Evolutionary conservation across 2,329 filamentous ascomycete genomes (phyloP).

Genomic region (Sporothrix mexicana): DNA sequence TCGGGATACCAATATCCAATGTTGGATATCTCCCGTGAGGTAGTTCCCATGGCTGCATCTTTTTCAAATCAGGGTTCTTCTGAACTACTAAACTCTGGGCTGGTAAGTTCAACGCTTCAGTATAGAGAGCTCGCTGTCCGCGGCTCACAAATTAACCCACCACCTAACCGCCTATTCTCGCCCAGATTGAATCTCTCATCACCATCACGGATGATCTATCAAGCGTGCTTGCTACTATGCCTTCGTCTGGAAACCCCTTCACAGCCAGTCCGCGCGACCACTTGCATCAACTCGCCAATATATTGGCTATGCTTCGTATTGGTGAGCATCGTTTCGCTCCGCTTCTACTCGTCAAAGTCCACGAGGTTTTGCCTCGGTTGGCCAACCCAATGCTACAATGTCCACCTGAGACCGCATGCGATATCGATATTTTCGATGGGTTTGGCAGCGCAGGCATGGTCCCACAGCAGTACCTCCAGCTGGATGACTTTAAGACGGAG

Average conservation of each 20-base stretch:
- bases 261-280: constrained; percentile 73
- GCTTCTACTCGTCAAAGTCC: constrained; percentile 75
- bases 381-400: constrained; percentile 65
- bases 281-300: constrained; percentile 70
- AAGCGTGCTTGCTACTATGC: constrained; percentile 72
- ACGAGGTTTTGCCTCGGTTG: constrained; percentile 70
- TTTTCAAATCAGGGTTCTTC: constrained; percentile 71
- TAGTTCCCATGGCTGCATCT: constrained; percentile 71
- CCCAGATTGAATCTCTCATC: constrained; percentile 77
- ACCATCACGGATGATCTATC: constrained; percentile 75
- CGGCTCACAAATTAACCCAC: too few relatives aligned
- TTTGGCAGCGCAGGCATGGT: constrained; percentile 68
- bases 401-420: constrained; percentile 59
- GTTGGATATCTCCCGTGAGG: constrained; percentile 65
- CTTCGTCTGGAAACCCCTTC: constrained; percentile 66
- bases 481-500: constrained; percentile 58
- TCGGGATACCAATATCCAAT: constrained; percentile 61
- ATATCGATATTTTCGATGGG: constrained; percentile 69
- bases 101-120: constrained; percentile 58
- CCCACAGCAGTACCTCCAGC: constrained; percentile 53
- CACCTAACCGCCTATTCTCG: background rate
- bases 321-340: constrained; percentile 79
- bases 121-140: too few relatives aligned
- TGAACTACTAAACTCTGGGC: constrained; percentile 74
- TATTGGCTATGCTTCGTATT: constrained; percentile 73